phyloP scores from a whole-genome alignment of 345 rosid genomes.

The Psidium guajava region DNA sequence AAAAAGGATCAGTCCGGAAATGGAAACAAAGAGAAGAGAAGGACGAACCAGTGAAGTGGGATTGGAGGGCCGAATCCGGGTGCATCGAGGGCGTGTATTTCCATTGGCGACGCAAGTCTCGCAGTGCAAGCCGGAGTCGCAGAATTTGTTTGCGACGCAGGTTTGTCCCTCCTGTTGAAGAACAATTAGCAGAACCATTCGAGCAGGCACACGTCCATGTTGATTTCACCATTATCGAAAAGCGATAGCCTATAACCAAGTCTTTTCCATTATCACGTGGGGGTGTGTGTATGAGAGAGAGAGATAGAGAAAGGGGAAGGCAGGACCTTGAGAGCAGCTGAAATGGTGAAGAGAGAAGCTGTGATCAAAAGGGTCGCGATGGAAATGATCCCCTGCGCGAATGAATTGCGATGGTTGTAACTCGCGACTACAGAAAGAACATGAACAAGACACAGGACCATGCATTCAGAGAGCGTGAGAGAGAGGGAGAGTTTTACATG shows the following conservation, averaged over 20 bases:
- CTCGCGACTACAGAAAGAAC: not conserved
- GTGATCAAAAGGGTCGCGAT: slow-evolving; percentile 15
- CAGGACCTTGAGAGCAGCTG: slow-evolving; percentile 56
- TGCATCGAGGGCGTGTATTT: slow-evolving; percentile 62
- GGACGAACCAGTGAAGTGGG: slow-evolving; percentile 45
- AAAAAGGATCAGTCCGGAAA: not conserved
- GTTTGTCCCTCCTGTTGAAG: slow-evolving; percentile 61
- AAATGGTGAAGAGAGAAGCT: slow-evolving; percentile 23
- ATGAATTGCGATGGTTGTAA: not conserved
- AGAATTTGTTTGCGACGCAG: slow-evolving; percentile 36
- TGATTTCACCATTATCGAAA: not conserved
- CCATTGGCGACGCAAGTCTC: slow-evolving; percentile 57
- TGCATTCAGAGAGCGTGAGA: not conserved
- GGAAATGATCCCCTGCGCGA: slow-evolving; percentile 20
- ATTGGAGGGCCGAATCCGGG: slow-evolving; percentile 43
- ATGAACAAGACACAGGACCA: not conserved
- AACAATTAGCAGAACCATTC: not conserved
- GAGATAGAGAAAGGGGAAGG: not conserved
- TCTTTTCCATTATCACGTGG: not conserved
- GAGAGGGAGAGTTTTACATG: not conserved
- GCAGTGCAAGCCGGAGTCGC: slow-evolving; percentile 64
- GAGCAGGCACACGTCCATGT: not conserved
- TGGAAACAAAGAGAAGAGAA: not conserved
- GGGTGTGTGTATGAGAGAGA: not conserved
- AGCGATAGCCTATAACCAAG: not conserved